A percentile compares a stretch with the other conserved stretches of the same genome.
Conservation (phyloP, 768 basidiomycete species). For the Xerocomus brunneocitrinus region DNA sequence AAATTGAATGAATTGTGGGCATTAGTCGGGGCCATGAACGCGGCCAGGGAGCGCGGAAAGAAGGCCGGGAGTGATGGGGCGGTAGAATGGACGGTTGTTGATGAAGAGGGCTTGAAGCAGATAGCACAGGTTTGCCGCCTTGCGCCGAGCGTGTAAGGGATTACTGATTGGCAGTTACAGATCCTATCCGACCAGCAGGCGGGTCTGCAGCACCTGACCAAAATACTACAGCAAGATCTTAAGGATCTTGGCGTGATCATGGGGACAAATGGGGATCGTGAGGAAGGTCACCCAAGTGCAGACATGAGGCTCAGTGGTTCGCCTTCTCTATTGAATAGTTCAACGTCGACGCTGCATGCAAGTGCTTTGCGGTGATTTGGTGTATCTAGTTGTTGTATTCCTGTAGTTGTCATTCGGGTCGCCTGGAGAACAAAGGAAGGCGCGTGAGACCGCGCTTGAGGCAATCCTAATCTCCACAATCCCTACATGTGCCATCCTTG, state of each 20-base stretch:
- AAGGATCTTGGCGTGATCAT: conserved; percentile 65
- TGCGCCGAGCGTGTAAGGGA: background rate
- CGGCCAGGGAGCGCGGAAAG: conserved; percentile 48
- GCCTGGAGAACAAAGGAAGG: conserved; percentile 11
- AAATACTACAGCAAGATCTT: conserved; percentile 58
- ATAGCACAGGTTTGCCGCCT: conserved; percentile 57
- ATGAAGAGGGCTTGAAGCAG: conserved; percentile 76
- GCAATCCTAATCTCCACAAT: conserved; percentile 10
- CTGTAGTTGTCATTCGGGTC: conserved; percentile 6
- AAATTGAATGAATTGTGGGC: conserved; percentile 87
- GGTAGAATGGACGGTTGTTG: conserved; percentile 79
- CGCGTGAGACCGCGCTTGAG: conserved; percentile 21
- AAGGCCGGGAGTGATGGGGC: conserved; percentile 37
- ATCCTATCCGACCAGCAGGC: conserved; percentile 75
- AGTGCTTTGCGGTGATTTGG: conserved; percentile 13
- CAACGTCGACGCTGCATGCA: conserved; percentile 25
- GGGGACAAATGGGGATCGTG: conserved; percentile 40
- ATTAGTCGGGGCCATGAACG: conserved; percentile 66
- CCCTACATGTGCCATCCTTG: conserved; percentile 10
- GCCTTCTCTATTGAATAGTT: conserved; percentile 18
- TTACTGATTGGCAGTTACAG: conserved; percentile 32
- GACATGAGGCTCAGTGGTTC: conserved; percentile 19
- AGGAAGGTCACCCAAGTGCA: conserved; percentile 21
- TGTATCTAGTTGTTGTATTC: conserved; percentile 1
- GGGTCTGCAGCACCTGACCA: conserved; percentile 76